These are phyloP conservation scores for Hyphodiscus hymeniophilus DNA, from an alignment of 495 filamentous ascomycete genomes.

Conservation along the genomic window DNA sequence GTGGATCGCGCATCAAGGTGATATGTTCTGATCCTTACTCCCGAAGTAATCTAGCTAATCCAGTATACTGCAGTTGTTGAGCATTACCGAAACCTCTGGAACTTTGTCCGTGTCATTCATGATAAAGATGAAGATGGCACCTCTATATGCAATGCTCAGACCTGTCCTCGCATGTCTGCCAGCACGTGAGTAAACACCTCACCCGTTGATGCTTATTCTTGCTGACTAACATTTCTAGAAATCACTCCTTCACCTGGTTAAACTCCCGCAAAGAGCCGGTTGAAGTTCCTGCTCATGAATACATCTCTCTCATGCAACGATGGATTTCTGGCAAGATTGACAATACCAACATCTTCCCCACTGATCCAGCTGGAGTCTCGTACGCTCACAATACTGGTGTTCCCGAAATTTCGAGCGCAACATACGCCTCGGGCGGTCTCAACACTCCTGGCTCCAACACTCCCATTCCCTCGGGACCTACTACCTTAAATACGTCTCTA, in stretches of 20 bases:
- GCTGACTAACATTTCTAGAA: slow-evolving; percentile 35
- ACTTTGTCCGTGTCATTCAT: slow-evolving; percentile 75
- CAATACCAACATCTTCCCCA: slow-evolving; percentile 80
- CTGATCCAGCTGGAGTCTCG: slow-evolving; percentile 50
- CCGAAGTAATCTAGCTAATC: neutral
- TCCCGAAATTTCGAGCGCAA: slow-evolving; percentile 37
- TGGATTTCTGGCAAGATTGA: slow-evolving; percentile 92
- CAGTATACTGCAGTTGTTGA: slow-evolving; percentile 58
- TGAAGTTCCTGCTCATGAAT: slow-evolving; percentile 72
- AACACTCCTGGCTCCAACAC: slow-evolving; percentile 45
- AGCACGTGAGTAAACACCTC: slow-evolving; percentile 57
- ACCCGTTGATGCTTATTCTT: slow-evolving; percentile 8
- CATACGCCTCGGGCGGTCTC: slow-evolving; percentile 52
- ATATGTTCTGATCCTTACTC: slow-evolving; percentile 14
- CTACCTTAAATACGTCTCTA: slow-evolving; percentile 36
- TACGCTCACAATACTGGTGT: slow-evolving; percentile 42
- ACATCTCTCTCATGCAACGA: slow-evolving; percentile 85
- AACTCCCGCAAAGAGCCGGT: slow-evolving; percentile 54
- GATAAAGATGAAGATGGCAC: slow-evolving; percentile 63
- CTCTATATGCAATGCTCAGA: slow-evolving; percentile 71
- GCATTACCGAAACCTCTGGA: slow-evolving; percentile 78
- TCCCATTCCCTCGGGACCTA: slow-evolving; percentile 41
- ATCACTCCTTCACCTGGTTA: slow-evolving; percentile 87
- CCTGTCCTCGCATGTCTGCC: slow-evolving; percentile 87
- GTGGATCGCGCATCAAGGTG: slow-evolving; percentile 93